Evolutionary conservation across 1,284 basidiomycete species (phyloP), one percentile per base, ranked within the genome.

Genomic region (Ustilago esculenta): DNA sequence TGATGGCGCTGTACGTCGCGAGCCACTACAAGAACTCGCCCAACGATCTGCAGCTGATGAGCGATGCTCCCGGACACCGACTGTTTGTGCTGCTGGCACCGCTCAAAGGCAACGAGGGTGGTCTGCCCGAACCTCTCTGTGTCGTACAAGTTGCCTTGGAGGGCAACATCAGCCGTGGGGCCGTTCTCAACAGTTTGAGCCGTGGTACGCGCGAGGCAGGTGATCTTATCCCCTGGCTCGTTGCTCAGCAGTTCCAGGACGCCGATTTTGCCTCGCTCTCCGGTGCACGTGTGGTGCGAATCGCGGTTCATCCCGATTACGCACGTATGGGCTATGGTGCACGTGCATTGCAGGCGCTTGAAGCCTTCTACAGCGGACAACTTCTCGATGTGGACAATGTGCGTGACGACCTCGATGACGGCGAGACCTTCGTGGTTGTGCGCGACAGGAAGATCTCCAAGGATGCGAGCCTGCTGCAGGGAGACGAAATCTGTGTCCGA

Each of bases 1-100:
- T 98, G 90, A 97, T 98, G 94, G 90, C 92, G 5, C 86, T 98
- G 1, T 98, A 97, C 83, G 94, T 98, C 48, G 92, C 95, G 1
- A 90, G 89, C 45, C 96, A 99, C 83, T 99, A 99, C 86, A 99
- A 99, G 84, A 99, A 98, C 83, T 92, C 94, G 80, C 96, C 96
- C 18, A 98, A 99, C 82, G 96, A 98, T 81, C 85, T 99, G 37
- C 95, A 98, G 82, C 87, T 99, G 51, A 88, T 98, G 83, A 92
- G 91, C 8, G 96, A 98, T 79, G 96, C 96, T 0, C 96, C 96
- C 0, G 94, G 93, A 0, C 95, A 98, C 79, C 92, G 95, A 75
- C 87, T 98, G 11, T 99, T 98, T 73, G 96, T 99, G 2, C 87
- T 99, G 0, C 85, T 98, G 0, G 94, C 94, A 0, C 96, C 79